Conservation (phyloP, 2,329 filamentous ascomycete genomes). For the Colletotrichum sp. region DNA sequence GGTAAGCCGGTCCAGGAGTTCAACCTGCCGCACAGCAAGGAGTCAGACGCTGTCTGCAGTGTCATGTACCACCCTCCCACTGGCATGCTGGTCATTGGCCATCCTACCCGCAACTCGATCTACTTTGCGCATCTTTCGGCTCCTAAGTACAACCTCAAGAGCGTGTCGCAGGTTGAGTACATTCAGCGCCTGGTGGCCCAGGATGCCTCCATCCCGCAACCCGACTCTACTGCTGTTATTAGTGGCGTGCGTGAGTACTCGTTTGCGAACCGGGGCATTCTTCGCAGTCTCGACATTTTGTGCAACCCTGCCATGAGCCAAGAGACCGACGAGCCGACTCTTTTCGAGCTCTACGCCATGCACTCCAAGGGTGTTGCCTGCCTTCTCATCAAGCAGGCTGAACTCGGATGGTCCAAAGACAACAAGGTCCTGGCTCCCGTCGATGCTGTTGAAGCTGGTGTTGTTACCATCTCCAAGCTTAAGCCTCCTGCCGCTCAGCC, state of each 20-base stretch:
- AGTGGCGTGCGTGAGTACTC: conserved; percentile 96
- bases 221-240: conserved; percentile 95
- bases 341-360: conserved; percentile 97
- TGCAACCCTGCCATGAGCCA: conserved; percentile 70
- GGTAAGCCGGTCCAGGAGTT: conserved; percentile 97
- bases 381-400: conserved; percentile 82
- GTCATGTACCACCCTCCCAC: conserved; percentile 92
- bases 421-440: conserved; percentile 84
- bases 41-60: conserved; percentile 97
- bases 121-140: conserved; percentile 97
- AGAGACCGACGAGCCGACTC: conserved; percentile 70
- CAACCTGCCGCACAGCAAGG: conserved; percentile 93
- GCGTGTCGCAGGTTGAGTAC: conserved; percentile 87
- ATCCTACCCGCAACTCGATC: conserved; percentile 95
- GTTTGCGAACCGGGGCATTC: conserved; percentile 81
- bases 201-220: conserved; percentile 76
- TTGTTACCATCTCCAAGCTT: conserved; percentile 78
- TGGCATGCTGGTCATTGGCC: conserved; percentile 92
- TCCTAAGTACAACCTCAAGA: conserved; percentile 85
- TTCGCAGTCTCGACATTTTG: conserved; percentile 90
- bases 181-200: conserved; percentile 78
- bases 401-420: conserved; percentile 90
- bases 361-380: conserved; percentile 97
- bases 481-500: conserved; percentile 54
- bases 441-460: conserved; percentile 75